phyloP scores from a whole-genome alignment of 306 rosid genomes.

The Comarum palustre region DNA sequence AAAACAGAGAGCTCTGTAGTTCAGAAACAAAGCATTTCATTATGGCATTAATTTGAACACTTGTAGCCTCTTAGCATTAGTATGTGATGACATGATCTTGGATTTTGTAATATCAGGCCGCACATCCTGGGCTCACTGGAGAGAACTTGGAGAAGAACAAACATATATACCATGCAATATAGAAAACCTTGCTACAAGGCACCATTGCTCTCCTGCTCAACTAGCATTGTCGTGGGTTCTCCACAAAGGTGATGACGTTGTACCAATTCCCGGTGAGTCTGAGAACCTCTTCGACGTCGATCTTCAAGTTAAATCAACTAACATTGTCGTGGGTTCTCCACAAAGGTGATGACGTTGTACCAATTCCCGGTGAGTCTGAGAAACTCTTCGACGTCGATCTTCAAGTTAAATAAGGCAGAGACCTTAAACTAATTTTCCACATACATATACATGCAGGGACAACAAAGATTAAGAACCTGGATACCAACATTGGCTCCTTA shows the following conservation, averaged over 20 bases:
- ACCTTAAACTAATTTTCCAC: not conserved
- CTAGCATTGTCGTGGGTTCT: constrained; percentile 72
- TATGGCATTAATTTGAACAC: too few species aligned
- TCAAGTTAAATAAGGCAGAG: not conserved
- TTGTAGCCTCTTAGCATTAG: too few species aligned
- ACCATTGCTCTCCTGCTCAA: constrained; percentile 54
- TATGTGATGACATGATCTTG: too few species aligned
- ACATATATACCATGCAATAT: constrained; percentile 35
- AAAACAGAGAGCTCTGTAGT: not conserved
- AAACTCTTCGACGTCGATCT: not conserved
- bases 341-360: constrained; percentile 56
- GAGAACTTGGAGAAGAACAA: constrained; percentile 47
- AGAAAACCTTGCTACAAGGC: constrained; percentile 45
- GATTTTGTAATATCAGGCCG: constrained; percentile 16
- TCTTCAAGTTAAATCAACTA: not conserved
- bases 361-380: constrained; percentile 40
- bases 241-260: constrained; percentile 56
- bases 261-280: constrained; percentile 44
- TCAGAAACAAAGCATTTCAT: not conserved
- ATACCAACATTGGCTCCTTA: constrained; percentile 46
- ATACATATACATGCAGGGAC: not conserved
- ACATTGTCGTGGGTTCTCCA: constrained; percentile 43
- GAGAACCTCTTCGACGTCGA: not conserved
- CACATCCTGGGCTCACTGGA: constrained; percentile 41
- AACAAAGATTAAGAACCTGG: constrained; percentile 28